Evolutionary conservation across 306 rosid species (phyloP).

Genomic region (Gillenia trifoliata): DNA sequence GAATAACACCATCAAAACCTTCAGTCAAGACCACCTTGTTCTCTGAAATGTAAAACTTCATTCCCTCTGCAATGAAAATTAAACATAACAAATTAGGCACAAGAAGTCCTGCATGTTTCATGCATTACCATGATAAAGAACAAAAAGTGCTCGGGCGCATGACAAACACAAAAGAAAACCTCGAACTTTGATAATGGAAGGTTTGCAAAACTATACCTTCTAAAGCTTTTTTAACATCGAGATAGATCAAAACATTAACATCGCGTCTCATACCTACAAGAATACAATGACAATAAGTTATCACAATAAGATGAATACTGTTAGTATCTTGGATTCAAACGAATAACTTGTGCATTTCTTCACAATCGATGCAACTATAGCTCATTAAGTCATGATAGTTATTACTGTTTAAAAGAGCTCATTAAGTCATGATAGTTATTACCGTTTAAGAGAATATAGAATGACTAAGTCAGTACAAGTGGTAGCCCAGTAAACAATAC

Average conservation of each 20-base stretch:
- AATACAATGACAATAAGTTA: not conserved
- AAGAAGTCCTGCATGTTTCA: not conserved
- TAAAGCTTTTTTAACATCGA: slow-evolving; percentile 69
- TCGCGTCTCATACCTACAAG: slow-evolving; percentile 76
- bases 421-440: no score
- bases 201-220: slow-evolving; percentile 44
- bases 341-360: not conserved
- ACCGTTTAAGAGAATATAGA: not conserved
- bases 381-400: not conserved
- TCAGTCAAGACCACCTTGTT: slow-evolving; percentile 84
- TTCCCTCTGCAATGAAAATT: slow-evolving; percentile 55
- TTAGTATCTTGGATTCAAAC: not conserved
- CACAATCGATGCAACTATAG: not conserved
- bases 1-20: slow-evolving; percentile 79
- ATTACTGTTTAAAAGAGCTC: no score
- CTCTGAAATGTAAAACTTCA: slow-evolving; percentile 87
- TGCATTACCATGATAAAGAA: no score
- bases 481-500: no score
- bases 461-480: no score
- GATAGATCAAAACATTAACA: slow-evolving; percentile 68
- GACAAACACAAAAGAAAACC: not conserved
- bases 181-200: not conserved
- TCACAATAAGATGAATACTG: not conserved
- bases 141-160: not conserved
- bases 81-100: no score